Evolutionary conservation across 1,139 yeast genomes (phyloP), one percentile per base, ranked within the genome.

Genomic region (Taphrina wiesneri): DNA sequence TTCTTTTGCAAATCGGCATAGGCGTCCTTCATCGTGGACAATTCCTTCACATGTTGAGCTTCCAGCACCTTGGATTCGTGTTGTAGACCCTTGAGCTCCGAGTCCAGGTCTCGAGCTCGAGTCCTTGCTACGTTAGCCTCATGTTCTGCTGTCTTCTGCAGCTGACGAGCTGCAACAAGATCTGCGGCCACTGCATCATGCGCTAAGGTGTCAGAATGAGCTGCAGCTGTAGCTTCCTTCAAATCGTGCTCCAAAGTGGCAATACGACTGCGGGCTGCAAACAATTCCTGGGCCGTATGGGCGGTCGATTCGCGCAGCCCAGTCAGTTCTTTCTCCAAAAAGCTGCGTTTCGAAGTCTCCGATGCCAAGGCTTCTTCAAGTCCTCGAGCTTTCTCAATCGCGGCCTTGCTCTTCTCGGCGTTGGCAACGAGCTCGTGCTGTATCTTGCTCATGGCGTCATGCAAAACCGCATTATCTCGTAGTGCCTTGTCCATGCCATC

Each of bases 321-420:
- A 6, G 52, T 39, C 23, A 60, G 23, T 46, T 60, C 64, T 32
- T 49, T 49, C 36, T 67, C 54, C 39, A 60, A 39, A 34, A 60
- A 60, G 23, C 23, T 41, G 15, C 67, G 61, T 34, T 57, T 53
- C 21, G 63, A 63, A n/a, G 62, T n/a, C n/a, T 60, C 46, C 5
- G 63, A 68, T 36, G 67, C 67, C 17, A 69, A 66, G 39, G 70
- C 73, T 23, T 72, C 73, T 46, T 74, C 72, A 56, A 72, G 75
- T 17, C 67, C 67, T 7, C 66, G 64, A n/a, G 46, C 39, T 19
- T 66, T 61, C 56, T 61, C 64, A 6, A 66, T 25, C 2, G 67
- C 56, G 39, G 63, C 66, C 4, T 75, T 77, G 25, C 77, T 74
- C n/a, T 70, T 68, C 25, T 72, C 74, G 13, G 74, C 72, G 67